Percentiles rank a stretch among this genome's conserved stretches.
These are phyloP conservation scores for Chlorella sp. DNA, from an alignment of 139 green algal genomes.

Conservation along the genomic window DNA sequence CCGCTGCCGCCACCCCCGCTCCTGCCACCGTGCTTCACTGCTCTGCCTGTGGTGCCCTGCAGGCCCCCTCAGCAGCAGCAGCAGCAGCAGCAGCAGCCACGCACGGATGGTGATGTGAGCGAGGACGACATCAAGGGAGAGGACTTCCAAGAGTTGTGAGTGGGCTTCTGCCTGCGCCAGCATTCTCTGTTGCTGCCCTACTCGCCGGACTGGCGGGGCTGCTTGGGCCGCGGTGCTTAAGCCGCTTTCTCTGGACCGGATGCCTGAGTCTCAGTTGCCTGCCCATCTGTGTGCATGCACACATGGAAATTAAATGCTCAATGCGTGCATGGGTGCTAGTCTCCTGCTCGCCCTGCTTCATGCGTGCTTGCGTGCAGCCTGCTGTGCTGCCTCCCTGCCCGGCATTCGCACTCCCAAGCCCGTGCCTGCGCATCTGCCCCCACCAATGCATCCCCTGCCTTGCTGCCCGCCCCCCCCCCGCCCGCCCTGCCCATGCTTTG, in stretches of 20 bases:
- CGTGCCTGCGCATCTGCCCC: no score
- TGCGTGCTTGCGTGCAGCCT: neutral
- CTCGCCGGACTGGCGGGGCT: neutral
- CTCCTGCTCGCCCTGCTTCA: neutral
- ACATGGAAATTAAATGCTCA: no score
- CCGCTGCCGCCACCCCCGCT: neutral
- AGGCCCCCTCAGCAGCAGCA: neutral
- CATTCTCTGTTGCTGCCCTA: no score
- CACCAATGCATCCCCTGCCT: no score
- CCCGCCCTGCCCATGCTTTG: no score
- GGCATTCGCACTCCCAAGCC: no score
- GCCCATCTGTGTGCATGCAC: no score
- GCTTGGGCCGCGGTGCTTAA: no score
- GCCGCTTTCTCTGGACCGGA: no score
- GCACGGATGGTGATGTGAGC: constrained; percentile 38
- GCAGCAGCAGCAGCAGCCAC: neutral
- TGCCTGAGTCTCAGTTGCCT: no score
- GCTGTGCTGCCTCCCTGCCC: neutral
- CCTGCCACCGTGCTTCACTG: neutral
- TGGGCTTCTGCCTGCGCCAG: neutral
- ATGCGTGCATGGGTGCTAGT: neutral
- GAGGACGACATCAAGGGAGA: constrained; percentile 53
- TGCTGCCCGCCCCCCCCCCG: neutral
- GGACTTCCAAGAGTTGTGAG: constrained; percentile 44
- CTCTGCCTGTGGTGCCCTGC: neutral